phyloP scores from a whole-genome alignment of 73 alveolate genomes.

The Paramecium sexaurelia region DNA sequence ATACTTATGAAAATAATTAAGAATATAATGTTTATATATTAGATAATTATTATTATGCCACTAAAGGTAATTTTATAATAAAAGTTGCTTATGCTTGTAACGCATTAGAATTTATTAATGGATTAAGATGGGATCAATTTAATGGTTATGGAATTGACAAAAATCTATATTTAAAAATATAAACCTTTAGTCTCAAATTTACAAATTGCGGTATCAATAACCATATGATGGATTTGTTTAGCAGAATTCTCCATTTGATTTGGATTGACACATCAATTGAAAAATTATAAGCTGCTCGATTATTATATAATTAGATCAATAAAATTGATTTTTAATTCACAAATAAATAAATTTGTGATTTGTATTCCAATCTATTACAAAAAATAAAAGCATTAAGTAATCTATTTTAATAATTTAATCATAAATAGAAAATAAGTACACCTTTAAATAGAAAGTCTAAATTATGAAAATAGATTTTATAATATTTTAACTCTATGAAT shows the following conservation, averaged over 20 bases:
- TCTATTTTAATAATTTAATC: background rate
- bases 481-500: background rate
- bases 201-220: background rate
- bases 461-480: background rate
- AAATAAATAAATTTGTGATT: background rate
- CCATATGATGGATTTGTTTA: background rate
- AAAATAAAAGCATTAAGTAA: background rate
- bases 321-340: background rate
- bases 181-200: background rate
- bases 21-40: background rate
- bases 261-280: constrained; percentile 12
- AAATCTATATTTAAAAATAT: background rate
- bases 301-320: background rate
- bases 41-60: background rate
- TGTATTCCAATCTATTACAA: background rate
- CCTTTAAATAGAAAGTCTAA: background rate
- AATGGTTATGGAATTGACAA: background rate
- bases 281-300: constrained; percentile 24
- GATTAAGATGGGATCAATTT: background rate
- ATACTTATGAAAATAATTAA: background rate
- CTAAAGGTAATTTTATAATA: background rate
- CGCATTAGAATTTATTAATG: background rate
- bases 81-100: background rate
- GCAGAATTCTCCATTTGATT: background rate
- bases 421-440: background rate